Base-by-base conservation (phyloP, 2,329 filamentous ascomycete genomes). In the Colletotrichum viniferum region DNA sequence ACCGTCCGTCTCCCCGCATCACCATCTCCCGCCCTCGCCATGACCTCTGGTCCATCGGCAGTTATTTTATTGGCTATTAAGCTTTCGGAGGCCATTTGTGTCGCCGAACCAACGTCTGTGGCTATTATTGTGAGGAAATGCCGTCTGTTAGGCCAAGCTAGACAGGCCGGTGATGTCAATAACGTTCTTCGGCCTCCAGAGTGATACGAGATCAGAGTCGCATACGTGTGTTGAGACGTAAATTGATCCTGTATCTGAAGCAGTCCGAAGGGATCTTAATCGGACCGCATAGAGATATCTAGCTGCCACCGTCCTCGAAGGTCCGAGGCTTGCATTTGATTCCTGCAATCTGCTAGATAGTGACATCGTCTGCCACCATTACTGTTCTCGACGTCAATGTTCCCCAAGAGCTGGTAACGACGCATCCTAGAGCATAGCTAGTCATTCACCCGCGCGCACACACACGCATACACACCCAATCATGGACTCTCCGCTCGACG, bases 1-100 rank as follows among this genome's bases (percentile, higher is more conserved):
- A 72, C 56, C 7, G 12, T 21, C 21, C 28, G 36, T n/a, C 73
- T 75, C 62, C 68, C 71, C 73, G 62, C 68, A 66, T 71, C 32
- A 30, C 32, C 62, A 28, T 55, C 21, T 34, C 38, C 34, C 32
- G 24, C 18, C 14, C 30, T 68, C 30, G 36, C 73, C 56, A 55
- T 63, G 55, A 36, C 69, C 32, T 28, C n/a, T 12, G 52, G 10
- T n/a, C n/a, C 18, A n/a, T 75, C 55, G 62, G 62, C 69, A 72
- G 69, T 72, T 75, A 30, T 63, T 36, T 21, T 14, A 72, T 67
- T 72, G 56, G 69, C 48, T 28, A 14, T 66, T 62, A 24, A 70
- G 34, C 30, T 14, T 63, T 68, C 68, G 62, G 73, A 24, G 6
- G 38, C 48, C 62, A 71, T 12, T 72, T 72, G 24, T 65, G 62